Evolutionary conservation across 1,284 basidiomycete species (phyloP).

Genomic region (Cutaneotrichosporon cavernicola): DNA sequence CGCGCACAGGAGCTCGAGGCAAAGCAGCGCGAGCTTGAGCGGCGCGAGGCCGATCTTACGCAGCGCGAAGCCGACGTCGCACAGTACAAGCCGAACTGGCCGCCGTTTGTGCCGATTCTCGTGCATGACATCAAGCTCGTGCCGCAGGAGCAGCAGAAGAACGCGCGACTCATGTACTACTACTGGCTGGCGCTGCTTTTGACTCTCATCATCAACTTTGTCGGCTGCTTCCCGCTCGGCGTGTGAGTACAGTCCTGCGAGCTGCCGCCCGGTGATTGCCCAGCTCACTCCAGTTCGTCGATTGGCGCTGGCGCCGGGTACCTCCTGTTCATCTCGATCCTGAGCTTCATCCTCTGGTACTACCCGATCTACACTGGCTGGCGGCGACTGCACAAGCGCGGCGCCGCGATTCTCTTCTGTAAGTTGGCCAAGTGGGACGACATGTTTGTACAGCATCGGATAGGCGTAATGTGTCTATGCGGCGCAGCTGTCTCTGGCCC

Average conservation of each 20-base stretch:
- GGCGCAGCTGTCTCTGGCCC: neutral
- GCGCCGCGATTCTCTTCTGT: conserved; percentile 55
- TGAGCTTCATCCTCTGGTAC: conserved; percentile 90
- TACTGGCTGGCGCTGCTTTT: conserved; percentile 78
- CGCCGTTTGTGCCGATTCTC: conserved; percentile 76
- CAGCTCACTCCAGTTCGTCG: conserved; percentile 27
- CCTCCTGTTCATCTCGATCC: conserved; percentile 71
- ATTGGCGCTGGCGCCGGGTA: conserved; percentile 56
- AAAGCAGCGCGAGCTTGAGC: conserved; percentile 43
- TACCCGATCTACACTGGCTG: conserved; percentile 94
- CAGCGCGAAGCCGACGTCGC: conserved; percentile 33
- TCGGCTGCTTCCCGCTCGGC: conserved; percentile 84
- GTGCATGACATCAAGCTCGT: conserved; percentile 89
- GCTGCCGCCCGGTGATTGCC: neutral
- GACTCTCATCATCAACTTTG: conserved; percentile 83
- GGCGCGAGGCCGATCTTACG: conserved; percentile 36
- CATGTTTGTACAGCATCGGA: neutral
- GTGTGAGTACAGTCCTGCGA: conserved; percentile 5
- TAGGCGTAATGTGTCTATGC: neutral
- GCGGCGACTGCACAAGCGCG: conserved; percentile 70
- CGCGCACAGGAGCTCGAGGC: conserved; percentile 34
- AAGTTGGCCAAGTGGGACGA: conserved; percentile 39
- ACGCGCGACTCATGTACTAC: conserved; percentile 78
- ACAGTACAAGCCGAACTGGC: conserved; percentile 51
- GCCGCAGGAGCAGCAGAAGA: conserved; percentile 76